phyloP scores from a whole-genome alignment of 192 early-diverging fungal genomes.

The Chytriomyces sp. region DNA sequence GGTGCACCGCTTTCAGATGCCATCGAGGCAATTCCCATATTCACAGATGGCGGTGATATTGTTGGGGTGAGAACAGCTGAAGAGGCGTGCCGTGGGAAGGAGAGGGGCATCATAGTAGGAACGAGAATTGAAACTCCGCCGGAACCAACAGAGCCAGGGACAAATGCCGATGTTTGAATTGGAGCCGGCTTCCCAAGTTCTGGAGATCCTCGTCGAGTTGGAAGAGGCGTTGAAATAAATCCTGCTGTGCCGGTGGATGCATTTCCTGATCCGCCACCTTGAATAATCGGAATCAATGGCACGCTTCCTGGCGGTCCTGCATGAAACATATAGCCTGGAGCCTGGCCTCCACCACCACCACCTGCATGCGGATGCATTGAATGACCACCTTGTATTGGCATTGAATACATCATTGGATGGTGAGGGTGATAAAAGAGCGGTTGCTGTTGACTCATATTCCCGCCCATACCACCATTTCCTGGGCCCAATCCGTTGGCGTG shows the following conservation, averaged over 20 bases:
- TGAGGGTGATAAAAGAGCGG: slow-evolving; percentile 4
- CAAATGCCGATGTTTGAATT: slow-evolving; percentile 5
- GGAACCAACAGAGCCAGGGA: background rate
- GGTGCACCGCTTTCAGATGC: background rate
- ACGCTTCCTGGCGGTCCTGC: background rate
- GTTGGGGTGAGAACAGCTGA: background rate
- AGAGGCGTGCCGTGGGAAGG: slow-evolving; percentile 1
- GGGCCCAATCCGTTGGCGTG: background rate
- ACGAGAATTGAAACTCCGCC: slow-evolving; percentile 11
- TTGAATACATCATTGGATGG: slow-evolving; percentile 20
- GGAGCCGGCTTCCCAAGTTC: slow-evolving; percentile 17
- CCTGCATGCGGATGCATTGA: background rate
- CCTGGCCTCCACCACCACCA: background rate
- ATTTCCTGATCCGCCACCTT: background rate
- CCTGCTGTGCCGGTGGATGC: background rate
- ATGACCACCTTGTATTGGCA: background rate
- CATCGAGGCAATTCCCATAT: background rate
- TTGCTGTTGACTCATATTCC: background rate
- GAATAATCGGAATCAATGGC: slow-evolving; percentile 1
- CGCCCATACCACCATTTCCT: slow-evolving; percentile 3
- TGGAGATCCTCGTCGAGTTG: slow-evolving; percentile 25
- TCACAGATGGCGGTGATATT: slow-evolving; percentile 12
- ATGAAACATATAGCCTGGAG: slow-evolving; percentile 15
- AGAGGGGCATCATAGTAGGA: slow-evolving; percentile 13
- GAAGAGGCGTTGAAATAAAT: slow-evolving; percentile 21